Base-by-base conservation (phyloP, 1,139 yeast genomes). In the Geotrichum australiense region DNA sequence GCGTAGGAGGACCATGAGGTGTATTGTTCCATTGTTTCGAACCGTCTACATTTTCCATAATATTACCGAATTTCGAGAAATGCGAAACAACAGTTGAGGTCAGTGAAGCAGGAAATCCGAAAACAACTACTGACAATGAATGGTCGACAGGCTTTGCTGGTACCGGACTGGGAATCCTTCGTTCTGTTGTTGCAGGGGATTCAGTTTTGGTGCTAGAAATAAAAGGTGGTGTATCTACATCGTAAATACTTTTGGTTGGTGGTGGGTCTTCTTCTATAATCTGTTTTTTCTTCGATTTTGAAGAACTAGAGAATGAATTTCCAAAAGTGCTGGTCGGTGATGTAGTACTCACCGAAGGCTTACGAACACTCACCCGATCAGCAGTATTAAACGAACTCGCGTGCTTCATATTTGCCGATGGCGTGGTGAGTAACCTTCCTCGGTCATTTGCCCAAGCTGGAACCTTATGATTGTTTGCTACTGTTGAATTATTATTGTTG, bases 101-200 rank as follows among this genome's bases (percentile, higher is more conserved):
- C 50, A 80, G 68, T 2, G 76, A 69, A 54, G 89, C 91, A 0
- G 94, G 87, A 59, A 85, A 89, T 1, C 97, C 97, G 63, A 85
- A 87, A 10, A 89, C 86, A 32, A 87, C 65, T 1, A 91, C 83
- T 0, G 94, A 85, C 36, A 77, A 46, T 7, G 47, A 43, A 28
- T 47, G 40, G 21, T 48, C 42, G 18, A 39, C 14, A 19, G 44
- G 26, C 4, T 23, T 4, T 4, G 29, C 25, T 3, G 53, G 28
- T 14, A 26, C 24, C 23, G 42, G 26, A 15, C 41, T 39, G 35
- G 48, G 20, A 20, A 25, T 16, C 18, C 47, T 30, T 28, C 42
- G 42, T 25, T 33, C 43, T 38, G 43, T 31, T 25, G 32, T 25
- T 43, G 49, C 20, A 39, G 45, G 21, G 42, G 47, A 34, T 15